Evolutionary conservation across 805 yeast species (phyloP), one percentile per base, ranked within the genome.

Genomic region (Candida verbasci): DNA sequence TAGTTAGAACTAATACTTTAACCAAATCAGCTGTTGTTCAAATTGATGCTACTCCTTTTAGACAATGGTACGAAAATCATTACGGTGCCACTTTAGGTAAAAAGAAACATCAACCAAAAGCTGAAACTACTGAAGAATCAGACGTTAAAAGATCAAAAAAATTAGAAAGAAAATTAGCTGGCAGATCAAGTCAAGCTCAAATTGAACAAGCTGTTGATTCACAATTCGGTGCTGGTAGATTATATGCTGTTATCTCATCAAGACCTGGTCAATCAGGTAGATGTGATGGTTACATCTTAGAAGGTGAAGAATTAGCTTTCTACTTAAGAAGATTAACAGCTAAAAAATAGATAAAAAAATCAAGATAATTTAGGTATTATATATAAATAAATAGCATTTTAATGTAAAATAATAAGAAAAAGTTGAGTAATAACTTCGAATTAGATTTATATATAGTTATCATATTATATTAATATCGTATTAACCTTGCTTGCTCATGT

Each of bases 241-340:
- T 93, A 65, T 93, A 93, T 81, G 98, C 98, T 72, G 80, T 78
- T 72, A 87, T 93, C 70, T 88, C 98, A 55, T 93, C 98, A 43
- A 88, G 98, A 82, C 98, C 98, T 72, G 98, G 98, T 75, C 98
- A 93, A 82, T 85, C 95, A 56, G 98, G 98, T 76, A 94, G 98
- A 80, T 83, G 88, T 78, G 98, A 93, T 73, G 98, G 98, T 77
- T 93, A 93, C 94, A 84, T 93, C 77, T 86, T 93, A 72, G 98
- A 93, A 82, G 98, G 98, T 78, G 98, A 93, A 73, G 98, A 93
- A 80, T 87, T 93, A 75, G 97, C 97, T 72, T 93, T 93, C 95
- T 93, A 93, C 96, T 83, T 93, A 74, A 88, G 96, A 84, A 91
- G 96, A 87, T 80, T 93, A 76, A 82, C 96, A 73, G 94, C 96